A percentile compares a stretch with the other conserved stretches of the same genome.
Conservation (phyloP, 2,329 filamentous ascomycete species). For the Bisporella sp. region DNA sequence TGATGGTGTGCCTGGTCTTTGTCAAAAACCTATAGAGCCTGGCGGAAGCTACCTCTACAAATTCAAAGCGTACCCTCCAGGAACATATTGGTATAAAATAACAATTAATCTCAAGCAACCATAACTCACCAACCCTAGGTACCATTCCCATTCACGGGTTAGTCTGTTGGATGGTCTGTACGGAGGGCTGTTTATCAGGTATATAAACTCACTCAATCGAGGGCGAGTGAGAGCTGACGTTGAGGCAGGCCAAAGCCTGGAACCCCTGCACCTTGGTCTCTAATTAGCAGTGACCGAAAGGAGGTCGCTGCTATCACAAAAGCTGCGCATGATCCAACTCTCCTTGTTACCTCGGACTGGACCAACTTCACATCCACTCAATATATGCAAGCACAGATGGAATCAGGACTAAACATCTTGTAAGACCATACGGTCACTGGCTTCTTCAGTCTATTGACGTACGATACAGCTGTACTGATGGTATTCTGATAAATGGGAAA, state of each 20-base stretch:
- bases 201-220: too few relatives aligned
- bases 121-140: too few relatives aligned
- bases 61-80: conserved; percentile 32
- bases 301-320: conserved; percentile 2
- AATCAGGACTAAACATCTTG: too few relatives aligned
- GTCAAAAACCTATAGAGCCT: conserved; percentile 34
- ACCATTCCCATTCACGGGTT: too few relatives aligned
- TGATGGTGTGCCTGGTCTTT: conserved; percentile 35
- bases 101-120: too few relatives aligned
- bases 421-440: too few relatives aligned
- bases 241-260: conserved; percentile 21
- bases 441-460: conserved; percentile 4
- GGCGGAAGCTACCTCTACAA: conserved; percentile 31
- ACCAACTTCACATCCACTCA: conserved; percentile 13
- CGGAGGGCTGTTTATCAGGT: too few relatives aligned
- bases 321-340: conserved; percentile 6
- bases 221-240: conserved; percentile 23
- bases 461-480: conserved; percentile 12
- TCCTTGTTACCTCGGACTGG: conserved; percentile 16
- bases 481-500: conserved; percentile 17
- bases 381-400: conserved; percentile 1
- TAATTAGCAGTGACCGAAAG: conserved; percentile 10
- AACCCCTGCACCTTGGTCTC: conserved; percentile 14
- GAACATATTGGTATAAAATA: conserved; percentile 30
- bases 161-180: too few relatives aligned